Percentiles rank a stretch among this genome's conserved stretches.
Conservation (phyloP, 2,329 filamentous ascomycete species). For the Reticulascus tulasneorum region DNA sequence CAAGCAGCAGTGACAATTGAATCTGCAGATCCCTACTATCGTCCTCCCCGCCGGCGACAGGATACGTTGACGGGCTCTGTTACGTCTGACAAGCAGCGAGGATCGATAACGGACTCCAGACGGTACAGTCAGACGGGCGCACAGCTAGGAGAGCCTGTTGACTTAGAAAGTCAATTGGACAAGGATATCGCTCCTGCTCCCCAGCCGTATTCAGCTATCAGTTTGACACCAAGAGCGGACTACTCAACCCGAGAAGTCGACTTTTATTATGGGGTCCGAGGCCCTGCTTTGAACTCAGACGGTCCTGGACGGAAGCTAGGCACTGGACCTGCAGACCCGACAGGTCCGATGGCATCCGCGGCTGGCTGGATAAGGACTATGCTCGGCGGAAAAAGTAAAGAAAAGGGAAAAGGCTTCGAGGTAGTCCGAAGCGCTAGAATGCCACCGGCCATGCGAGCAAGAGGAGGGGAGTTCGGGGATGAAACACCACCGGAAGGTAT, state of each 20-base stretch:
- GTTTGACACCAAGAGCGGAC: conserved; percentile 64
- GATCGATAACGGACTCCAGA: conserved; percentile 28
- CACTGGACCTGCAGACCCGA: conserved; percentile 92
- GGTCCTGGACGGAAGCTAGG: conserved; percentile 79
- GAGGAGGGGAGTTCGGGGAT: conserved; percentile 53
- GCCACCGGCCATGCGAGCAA: conserved; percentile 67
- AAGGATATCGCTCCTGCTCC: conserved; percentile 42
- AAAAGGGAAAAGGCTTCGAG: conserved; percentile 94
- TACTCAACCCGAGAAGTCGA: conserved; percentile 94
- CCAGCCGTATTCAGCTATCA: conserved; percentile 27
- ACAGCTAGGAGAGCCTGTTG: conserved; percentile 31
- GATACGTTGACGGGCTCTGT: conserved; percentile 48
- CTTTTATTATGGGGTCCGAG: conserved; percentile 92
- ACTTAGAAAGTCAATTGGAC: conserved; percentile 37
- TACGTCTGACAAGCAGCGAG: conserved; percentile 25
- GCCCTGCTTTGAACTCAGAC: conserved; percentile 79
- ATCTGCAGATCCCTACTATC: conserved; percentile 76
- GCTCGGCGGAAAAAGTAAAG: conserved; percentile 81
- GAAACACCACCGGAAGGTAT: conserved; percentile 66
- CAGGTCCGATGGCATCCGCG: conserved; percentile 82
- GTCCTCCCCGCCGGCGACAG: conserved; percentile 70
- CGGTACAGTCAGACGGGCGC: conserved; percentile 32
- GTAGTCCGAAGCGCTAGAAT: conserved; percentile 88
- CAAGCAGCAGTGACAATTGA: conserved; percentile 42
- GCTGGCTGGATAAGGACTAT: conserved; percentile 82